Percentiles rank a stretch among this genome's conserved stretches.
Conservation (phyloP, 768 basidiomycete genomes). For the Pisolithus sp. region DNA sequence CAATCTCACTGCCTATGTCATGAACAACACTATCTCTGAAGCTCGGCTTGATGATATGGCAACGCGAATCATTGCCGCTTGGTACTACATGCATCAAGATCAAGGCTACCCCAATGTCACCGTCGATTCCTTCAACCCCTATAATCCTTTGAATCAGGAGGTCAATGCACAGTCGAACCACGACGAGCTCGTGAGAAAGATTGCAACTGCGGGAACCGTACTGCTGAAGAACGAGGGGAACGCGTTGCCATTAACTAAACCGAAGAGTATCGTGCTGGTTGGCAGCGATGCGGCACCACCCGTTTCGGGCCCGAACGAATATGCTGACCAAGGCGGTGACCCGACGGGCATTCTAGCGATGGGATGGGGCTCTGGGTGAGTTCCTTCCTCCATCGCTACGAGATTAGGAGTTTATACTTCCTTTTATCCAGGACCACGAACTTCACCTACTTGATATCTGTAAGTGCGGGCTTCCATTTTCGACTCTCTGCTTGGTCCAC, state of each 20-base stretch:
- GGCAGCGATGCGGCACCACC: slow-evolving; percentile 65
- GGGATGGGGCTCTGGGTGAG: slow-evolving; percentile 84
- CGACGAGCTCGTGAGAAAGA: slow-evolving; percentile 44
- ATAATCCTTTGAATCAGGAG: slow-evolving; percentile 32
- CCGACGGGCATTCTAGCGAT: slow-evolving; percentile 71
- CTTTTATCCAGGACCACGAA: slow-evolving; percentile 45
- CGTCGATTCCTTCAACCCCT: slow-evolving; percentile 21
- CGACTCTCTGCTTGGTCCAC: too few relatives aligned
- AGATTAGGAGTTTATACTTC: slow-evolving; percentile 28
- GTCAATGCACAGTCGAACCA: slow-evolving; percentile 58
- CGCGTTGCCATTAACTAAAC: slow-evolving; percentile 53
- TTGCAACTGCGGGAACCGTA: slow-evolving; percentile 61
- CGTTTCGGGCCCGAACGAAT: slow-evolving; percentile 63
- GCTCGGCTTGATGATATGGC: slow-evolving; percentile 67
- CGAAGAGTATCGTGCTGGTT: slow-evolving; percentile 52
- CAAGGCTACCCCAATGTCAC: slow-evolving; percentile 20
- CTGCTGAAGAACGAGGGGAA: slow-evolving; percentile 59
- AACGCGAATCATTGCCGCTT: slow-evolving; percentile 61
- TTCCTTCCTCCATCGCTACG: background rate
- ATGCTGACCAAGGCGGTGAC: slow-evolving; percentile 51
- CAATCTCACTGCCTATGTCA: slow-evolving; percentile 51
- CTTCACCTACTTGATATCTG: slow-evolving; percentile 74
- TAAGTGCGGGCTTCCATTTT: slow-evolving; percentile 26
- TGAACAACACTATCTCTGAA: slow-evolving; percentile 52
- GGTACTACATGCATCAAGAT: slow-evolving; percentile 38